A percentile compares a stretch with the other conserved stretches of the same genome.
phyloP scores from a whole-genome alignment of 2,329 filamentous ascomycete genomes.

The Orbilia oligospora region DNA sequence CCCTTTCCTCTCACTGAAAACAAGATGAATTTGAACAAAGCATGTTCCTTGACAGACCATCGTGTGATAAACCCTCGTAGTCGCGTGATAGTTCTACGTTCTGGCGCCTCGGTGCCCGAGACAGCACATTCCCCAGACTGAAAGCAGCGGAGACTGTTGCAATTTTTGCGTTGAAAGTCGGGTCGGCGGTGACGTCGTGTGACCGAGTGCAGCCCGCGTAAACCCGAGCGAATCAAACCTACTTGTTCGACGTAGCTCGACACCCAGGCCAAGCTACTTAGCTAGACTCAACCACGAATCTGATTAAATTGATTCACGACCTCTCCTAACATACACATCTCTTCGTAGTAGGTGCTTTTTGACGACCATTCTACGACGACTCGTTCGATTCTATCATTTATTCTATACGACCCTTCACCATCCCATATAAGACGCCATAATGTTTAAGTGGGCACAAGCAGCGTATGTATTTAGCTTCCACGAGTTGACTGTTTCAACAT shows the following conservation, averaged over 20 bases:
- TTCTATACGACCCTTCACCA: background rate
- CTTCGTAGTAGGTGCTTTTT: background rate
- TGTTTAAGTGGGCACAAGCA: slow-evolving; percentile 58
- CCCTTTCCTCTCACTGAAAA: background rate
- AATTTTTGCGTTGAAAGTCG: slow-evolving; percentile 47
- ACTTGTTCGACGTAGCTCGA: slow-evolving; percentile 27
- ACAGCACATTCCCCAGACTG: background rate
- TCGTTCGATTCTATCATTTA: slow-evolving; percentile 5
- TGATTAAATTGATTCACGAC: slow-evolving; percentile 12
- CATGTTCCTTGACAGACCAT: slow-evolving; percentile 22
- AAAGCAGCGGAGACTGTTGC: slow-evolving; percentile 30
- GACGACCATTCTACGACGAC: background rate
- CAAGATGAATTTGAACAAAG: background rate
- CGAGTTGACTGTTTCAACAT: background rate
- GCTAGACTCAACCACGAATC: background rate
- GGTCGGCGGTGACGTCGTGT: slow-evolving; percentile 58
- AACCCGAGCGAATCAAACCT: slow-evolving; percentile 44
- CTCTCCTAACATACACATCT: slow-evolving; percentile 15
- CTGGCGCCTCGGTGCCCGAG: slow-evolving; percentile 22
- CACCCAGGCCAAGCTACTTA: background rate
- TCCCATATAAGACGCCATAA: slow-evolving; percentile 29
- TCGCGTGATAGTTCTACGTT: slow-evolving; percentile 16
- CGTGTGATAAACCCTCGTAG: slow-evolving; percentile 9
- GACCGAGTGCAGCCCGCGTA: slow-evolving; percentile 54
- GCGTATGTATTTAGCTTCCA: slow-evolving; percentile 28